Percentiles rank a stretch among this genome's conserved stretches.
phyloP scores from a whole-genome alignment of 148 eudicot genomes.

The Rhododendron ferrugineum region DNA sequence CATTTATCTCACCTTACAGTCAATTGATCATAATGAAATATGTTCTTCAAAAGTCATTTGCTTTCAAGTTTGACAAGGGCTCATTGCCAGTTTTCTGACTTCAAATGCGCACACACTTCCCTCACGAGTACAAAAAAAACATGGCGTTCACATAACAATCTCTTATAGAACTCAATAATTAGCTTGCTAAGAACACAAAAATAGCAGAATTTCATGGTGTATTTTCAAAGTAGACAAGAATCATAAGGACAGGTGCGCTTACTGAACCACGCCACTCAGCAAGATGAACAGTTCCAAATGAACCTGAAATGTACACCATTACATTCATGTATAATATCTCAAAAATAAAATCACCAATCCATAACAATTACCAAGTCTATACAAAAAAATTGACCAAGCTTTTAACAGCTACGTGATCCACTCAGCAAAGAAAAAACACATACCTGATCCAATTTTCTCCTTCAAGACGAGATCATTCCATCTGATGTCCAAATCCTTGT shows the following conservation, averaged over 20 bases:
- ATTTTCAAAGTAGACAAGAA: neutral
- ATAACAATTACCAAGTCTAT: neutral
- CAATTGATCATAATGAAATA: neutral
- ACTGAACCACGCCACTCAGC: conserved; percentile 93
- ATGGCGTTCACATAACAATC: neutral
- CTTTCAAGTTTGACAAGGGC: neutral
- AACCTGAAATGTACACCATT: conserved; percentile 46
- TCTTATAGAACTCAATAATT: neutral
- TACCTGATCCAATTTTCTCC: conserved; percentile 28
- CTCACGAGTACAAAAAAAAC: neutral
- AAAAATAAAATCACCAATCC: neutral
- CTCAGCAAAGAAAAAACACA: neutral
- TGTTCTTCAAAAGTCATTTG: neutral
- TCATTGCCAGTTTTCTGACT: neutral
- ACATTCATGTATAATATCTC: neutral
- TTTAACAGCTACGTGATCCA: neutral
- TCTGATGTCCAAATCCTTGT: conserved; percentile 20
- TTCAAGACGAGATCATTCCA: conserved; percentile 28
- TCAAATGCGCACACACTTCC: neutral
- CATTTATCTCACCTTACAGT: neutral
- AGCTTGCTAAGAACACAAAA: neutral
- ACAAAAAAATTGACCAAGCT: neutral
- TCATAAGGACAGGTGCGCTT: conserved; percentile 18
- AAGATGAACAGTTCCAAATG: conserved; percentile 90
- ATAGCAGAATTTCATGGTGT: neutral